Percentiles rank a stretch among this genome's conserved stretches.
Conservation (phyloP, 768 basidiomycete genomes). For the Auricularia sp. region DNA sequence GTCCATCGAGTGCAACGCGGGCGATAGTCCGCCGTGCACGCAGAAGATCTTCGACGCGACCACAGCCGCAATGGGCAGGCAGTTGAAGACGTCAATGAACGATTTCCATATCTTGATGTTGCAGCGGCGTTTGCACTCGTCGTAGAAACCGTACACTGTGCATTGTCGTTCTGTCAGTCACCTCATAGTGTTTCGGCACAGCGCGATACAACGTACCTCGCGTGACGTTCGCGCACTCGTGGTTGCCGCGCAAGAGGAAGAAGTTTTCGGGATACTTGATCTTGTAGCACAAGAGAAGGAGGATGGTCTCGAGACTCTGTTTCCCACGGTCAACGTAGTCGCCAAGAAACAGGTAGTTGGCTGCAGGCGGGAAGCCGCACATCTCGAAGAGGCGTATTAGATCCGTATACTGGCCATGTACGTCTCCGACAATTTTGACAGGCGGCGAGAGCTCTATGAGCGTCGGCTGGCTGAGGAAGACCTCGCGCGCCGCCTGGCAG, state of each 20-base stretch:
- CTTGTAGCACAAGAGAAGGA: conserved; percentile 95
- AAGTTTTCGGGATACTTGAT: conserved; percentile 99
- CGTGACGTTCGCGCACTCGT: conserved; percentile 98
- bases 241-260: conserved; percentile 94
- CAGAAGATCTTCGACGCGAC: conserved; percentile 99
- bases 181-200: conserved; percentile 4
- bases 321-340: conserved; percentile 99
- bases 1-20: conserved; percentile 90
- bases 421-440: conserved; percentile 98
- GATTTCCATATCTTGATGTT: conserved; percentile 99
- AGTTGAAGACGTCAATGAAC: conserved; percentile 99
- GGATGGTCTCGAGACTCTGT: conserved; percentile 95
- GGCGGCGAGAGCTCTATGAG: conserved; percentile 95
- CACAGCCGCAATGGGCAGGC: conserved; percentile 94
- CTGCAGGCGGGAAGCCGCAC: conserved; percentile 96
- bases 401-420: conserved; percentile 98
- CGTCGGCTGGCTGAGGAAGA: conserved; percentile 92
- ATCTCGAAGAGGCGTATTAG: conserved; percentile 97
- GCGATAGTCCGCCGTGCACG: conserved; percentile 92
- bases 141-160: conserved; percentile 97
- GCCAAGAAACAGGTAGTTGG: conserved; percentile 97
- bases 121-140: conserved; percentile 98
- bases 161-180: background rate
- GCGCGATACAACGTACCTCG: conserved; percentile 53
- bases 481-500: conserved; percentile 90